Percentiles rank a stretch among this genome's conserved stretches.
Evolutionary conservation across 345 rosid species (phyloP).

Genomic region (Rhodamnia rubescens): DNA sequence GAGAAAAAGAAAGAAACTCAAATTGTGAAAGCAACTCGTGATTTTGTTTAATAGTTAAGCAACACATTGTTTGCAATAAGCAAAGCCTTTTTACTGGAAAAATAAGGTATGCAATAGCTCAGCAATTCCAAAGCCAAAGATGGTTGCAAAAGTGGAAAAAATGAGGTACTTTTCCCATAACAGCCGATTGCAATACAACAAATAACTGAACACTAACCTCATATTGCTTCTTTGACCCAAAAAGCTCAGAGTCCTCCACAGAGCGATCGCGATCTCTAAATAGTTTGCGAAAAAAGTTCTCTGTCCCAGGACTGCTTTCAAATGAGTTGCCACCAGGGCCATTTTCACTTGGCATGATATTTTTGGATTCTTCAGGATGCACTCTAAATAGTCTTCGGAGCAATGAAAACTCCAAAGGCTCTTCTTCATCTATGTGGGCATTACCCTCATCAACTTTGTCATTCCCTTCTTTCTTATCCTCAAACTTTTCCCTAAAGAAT

Average conservation of each 20-base stretch:
- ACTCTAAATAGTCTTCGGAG: constrained; percentile 79
- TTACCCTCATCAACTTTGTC: constrained; percentile 48
- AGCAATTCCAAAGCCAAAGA: background rate
- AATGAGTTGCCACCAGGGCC: constrained; percentile 35
- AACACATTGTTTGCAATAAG: background rate
- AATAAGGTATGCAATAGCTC: background rate
- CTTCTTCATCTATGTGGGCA: constrained; percentile 57
- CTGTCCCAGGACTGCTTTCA: constrained; percentile 96
- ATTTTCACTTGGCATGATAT: constrained; percentile 37
- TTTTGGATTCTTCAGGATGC: constrained; percentile 84
- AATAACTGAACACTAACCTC: constrained; percentile 39
- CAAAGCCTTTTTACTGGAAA: background rate
- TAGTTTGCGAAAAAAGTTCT: constrained; percentile 90
- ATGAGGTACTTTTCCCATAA: background rate
- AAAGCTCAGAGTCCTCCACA: constrained; percentile 85
- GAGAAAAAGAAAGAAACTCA: background rate
- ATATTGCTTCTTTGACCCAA: constrained; percentile 63
- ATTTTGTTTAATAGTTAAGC: background rate
- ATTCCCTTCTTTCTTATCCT: constrained; percentile 66
- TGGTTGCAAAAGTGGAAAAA: background rate
- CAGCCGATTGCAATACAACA: background rate
- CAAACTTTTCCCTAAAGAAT: constrained; percentile 72
- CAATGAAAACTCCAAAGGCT: constrained; percentile 71
- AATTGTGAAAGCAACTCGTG: background rate
- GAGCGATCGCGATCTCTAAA: constrained; percentile 94